Base-by-base conservation (phyloP, 768 basidiomycete genomes). In the Phanerochaete carnosa region DNA sequence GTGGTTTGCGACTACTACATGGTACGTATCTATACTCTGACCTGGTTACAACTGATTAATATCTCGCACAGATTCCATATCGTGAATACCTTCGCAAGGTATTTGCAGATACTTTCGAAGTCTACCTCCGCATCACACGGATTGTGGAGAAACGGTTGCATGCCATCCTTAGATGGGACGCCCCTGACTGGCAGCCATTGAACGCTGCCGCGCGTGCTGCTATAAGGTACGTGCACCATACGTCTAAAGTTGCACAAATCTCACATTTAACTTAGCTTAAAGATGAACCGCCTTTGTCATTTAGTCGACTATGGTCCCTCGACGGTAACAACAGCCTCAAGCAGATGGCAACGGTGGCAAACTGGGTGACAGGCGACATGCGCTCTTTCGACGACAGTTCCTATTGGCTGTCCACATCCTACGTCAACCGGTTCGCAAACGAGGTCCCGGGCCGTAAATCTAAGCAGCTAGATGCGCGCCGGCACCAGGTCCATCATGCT, bases 161-260 rank as follows among this genome's bases (percentile, higher is more conserved):
- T 3, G 23, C 11, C 8, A 65, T 61, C 2, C 68, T 80, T 19
- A 68, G 69, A 0, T 64, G 69, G 0, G 64, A 75, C 52, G 43
- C 53, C 0, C 68, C 69, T 0, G 45, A 77, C 32, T 80, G 76
- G 74, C 60, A 69, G 2, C 70, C 73, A 2, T 26, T 64, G 33
- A 69, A 78, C 56, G 63, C 70, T 80, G 79, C 62, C 72, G 73
- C 0, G 60, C 76, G 0, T 80, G 79, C 61, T 58, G 59, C 19
- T 76, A 78, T 52, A 65, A 73, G 69, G 70, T 77, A 55, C 11
- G 46, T 55, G 13, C 11, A 6, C 53, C n/a, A 49, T 33, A 28
- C 33, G 25, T 22, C 32, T 28, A 35, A 15, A 53, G 46, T 59
- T n/a, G 23, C 29, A 26, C 25, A 45, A 35, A 45, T 47, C 33